Base-by-base conservation (phyloP, 2,329 filamentous ascomycete species). In the Madurella fahalii region DNA sequence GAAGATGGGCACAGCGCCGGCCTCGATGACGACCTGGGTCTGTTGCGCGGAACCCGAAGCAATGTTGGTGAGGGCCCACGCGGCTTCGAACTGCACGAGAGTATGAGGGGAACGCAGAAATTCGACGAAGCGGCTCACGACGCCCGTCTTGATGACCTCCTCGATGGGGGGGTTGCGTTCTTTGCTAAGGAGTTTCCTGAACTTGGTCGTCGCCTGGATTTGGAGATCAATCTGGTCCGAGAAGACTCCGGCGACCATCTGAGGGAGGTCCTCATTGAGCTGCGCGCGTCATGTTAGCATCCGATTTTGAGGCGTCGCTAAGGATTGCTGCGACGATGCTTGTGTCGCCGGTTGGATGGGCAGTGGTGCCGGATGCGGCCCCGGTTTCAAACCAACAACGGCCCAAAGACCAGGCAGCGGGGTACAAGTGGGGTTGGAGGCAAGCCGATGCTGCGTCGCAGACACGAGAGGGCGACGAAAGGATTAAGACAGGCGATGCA, bases 151-250 rank as follows among this genome's bases (percentile, higher is more conserved):
- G 75, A 99, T 99, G 65, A 99, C 94, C 71, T 95, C 91, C 78
- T 99, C 94, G 71, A 99, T 99, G 44, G 94, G 94, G 45, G 94
- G 94, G 78, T 99, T 99, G 70, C 94, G 90, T 80, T 99, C 94
- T 79, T 99, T 99, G 63, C 91, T 96, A 30, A 99, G 80, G 41
- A 99, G 83, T 81, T 99, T 99, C 72, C 94, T 83, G 81, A 99
- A 99, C 74, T 96, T 96, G 65, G 94, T 99, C 30, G 94, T 99
- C 55, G 93, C 91, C 75, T 93, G 86, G 66, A 99, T 99, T 76
- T 99, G 94, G 65, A 89, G 83, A 71, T 99, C 94, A 74, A 99
- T 96, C 76, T 97, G 91, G 62, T 99, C 93, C 61, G 94, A 99
- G 78, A 99, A 97, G 69, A 99, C 94, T 60, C 94, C 94, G 69